Base-by-base conservation (phyloP, 1,284 basidiomycete genomes). In the Pseudozyma flocculosa region DNA sequence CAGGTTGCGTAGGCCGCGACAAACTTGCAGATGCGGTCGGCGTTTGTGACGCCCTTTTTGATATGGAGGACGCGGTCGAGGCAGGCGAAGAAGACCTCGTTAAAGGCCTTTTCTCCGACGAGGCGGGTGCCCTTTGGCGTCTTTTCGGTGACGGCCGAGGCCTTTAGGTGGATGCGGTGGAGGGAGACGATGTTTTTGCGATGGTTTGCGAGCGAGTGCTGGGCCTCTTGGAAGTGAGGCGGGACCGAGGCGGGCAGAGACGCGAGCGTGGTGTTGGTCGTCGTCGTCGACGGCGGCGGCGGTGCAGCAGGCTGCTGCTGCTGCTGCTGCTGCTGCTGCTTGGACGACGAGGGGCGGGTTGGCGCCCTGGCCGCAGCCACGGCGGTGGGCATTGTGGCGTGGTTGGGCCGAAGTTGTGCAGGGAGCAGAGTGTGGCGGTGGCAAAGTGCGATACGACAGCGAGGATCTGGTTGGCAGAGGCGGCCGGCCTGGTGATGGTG, bases 181-280 rank as follows among this genome's bases (percentile, higher is more conserved):
- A 97, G 84, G 0, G 87, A 86, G 45, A 92, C 88, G 54, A 87
- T 85, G 79, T 96, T 95, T 83, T 97, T 97, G 60, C 88, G 85
- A 78, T 90, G 92, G 76, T 90, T 92, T 8, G 92, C 89, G 11
- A 87, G 78, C 0, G 90, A 87, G 38, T 81, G 80, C 78, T 97
- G 94, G 0, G 85, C 88, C 78, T 96, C 89, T 50, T 90, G 87
- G 55, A 90, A 90, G 44, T 74, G 56, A 39, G 63, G 59, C 17
- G 63, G 63, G 19, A 66, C 58, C 30, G 54, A 53, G 2, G 48
- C 59, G 21, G 61, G 57, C 30, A 65, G 38, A 10, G 53, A 48
- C 9, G 55, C 22, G 7, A 61, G 53, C 2, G 48, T 18, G 14
- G 57, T 54, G 38, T 56, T 43, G 30, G 57, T 50, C 43, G 55